Evolutionary conservation across 495 filamentous ascomycete species (phyloP), one percentile per base, ranked within the genome.

Genomic region (Xylaria scruposa): DNA sequence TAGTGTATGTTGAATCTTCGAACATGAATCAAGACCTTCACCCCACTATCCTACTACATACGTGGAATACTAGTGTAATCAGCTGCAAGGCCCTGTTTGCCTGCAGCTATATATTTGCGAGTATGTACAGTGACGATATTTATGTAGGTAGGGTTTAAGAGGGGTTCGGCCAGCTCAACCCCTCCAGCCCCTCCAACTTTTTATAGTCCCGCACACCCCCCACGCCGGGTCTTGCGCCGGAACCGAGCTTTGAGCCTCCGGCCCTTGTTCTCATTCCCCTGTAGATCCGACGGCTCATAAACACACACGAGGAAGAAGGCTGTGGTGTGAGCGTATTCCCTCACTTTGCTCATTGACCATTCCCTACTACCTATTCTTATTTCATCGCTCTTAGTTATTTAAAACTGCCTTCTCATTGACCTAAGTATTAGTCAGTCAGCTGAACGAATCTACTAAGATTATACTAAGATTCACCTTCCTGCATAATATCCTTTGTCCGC

Each of bases 201-300:
- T 53, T 51, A 38, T 38, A 6, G 5, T 38, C 6, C 8, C 36
- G 4, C n/a, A 9, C 38, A 63, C 38, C 10, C 10, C 58, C 53
- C 36, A 33, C 60, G 60, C 26, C 40, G n/a, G 31, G 60, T 38
- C 38, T 24, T 26, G 40, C 24, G 29, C 44, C 62, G 62, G 44
- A 65, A 49, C 62, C 44, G 31, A 24, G 10, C 29, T 33, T 51
- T 51, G 13, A 46, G 62, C 62, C 62, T 62, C 60, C 42, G 38
- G 9, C 40, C 61, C 62, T 62, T 15, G 62, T 49, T 21, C 24
- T 9, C 62, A n/a, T 62, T 3, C 63, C 63, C 63, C 63, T 67
- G 46, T 26, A 67, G 42, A 67, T 67, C 63, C 42, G 3, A 33
- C 42, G 5, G 40, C 21, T 38, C 31, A 24, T 60, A 33, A 6